Evolutionary conservation across 1,139 yeast genomes (phyloP), one percentile per base, ranked within the genome.

Genomic region (Pichia sp.): DNA sequence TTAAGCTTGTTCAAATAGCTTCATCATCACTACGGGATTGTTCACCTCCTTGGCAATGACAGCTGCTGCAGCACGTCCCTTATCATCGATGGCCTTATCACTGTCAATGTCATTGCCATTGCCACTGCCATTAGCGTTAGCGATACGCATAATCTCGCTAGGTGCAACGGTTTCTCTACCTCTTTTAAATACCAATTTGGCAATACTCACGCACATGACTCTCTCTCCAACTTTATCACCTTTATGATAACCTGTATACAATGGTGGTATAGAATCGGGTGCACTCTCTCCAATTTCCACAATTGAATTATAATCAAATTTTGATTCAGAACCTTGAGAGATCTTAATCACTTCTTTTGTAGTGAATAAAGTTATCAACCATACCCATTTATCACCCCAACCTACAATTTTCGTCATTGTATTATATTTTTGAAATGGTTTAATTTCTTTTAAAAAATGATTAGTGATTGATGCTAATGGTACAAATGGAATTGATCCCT

Each of bases 371-470:
- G 84, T 74, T 32, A 83, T 49, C 13, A 84, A 73, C 55, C 76
- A 86, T 13, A 88, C 51, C 96, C 96, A 86, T 58, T 87, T 87
- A 25, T 71, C 64, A 58, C 85, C 93, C 96, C 96, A 87, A 9
- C 94, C 84, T 12, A 83, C 59, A 21, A 88, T 67, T 35, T 76
- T 65, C 2, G 82, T 70, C 29, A 64, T 64, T 22, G 87, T 65
- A 5, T 63, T 50, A 55, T 77, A 88, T 24, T 53, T 52, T 41
- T 72, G 74, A 52, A 78, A 83, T 2, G 88, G 78, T 47, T 63
- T 70, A 52, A 88, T 75, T 53, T 87, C 96, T 42, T 71, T 73
- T 44, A 77, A 69, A 60, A 85, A 88, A 22, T 72, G 64, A 31
- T 83, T 71, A 40, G 72, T 72, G 10, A 84, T 81, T 12, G 79